A percentile compares a stretch with the other conserved stretches of the same genome.
Evolutionary conservation across 2,329 filamentous ascomycete genomes (phyloP).

Genomic region (Aspergillus neoniger): DNA sequence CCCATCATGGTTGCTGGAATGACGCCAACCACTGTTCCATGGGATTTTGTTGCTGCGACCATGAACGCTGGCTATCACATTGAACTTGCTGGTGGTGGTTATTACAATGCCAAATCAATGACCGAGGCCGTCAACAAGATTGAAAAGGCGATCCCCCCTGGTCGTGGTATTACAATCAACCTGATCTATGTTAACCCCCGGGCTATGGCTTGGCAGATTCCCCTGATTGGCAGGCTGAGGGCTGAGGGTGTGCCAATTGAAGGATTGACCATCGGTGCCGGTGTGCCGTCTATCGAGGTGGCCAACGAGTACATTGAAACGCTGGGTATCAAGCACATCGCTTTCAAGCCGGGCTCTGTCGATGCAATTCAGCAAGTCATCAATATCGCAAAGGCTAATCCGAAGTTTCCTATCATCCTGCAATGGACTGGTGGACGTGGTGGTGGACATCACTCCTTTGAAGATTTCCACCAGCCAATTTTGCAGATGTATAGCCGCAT

Average conservation of each 20-base stretch:
- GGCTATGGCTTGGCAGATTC: conserved; percentile 91
- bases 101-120: conserved; percentile 81
- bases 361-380: conserved; percentile 87
- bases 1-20: conserved; percentile 89
- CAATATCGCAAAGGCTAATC: conserved; percentile 89
- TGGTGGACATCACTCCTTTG: conserved; percentile 89
- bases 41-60: conserved; percentile 88
- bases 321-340: conserved; percentile 86
- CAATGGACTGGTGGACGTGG: conserved; percentile 95
- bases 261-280: conserved; percentile 86
- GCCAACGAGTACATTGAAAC: conserved; percentile 93
- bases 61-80: conserved; percentile 97
- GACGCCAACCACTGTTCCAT: conserved; percentile 85
- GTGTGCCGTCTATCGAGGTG: conserved; percentile 89
- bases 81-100: conserved; percentile 85
- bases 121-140: conserved; percentile 81
- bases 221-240: conserved; percentile 74
- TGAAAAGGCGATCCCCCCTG: conserved; percentile 78
- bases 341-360: conserved; percentile 87
- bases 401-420: conserved; percentile 81
- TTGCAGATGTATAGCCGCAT: conserved; percentile 89
- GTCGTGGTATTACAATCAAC: conserved; percentile 85
- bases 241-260: conserved; percentile 88
- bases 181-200: conserved; percentile 88
- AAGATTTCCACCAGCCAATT: conserved; percentile 91